Evolutionary conservation across 768 basidiomycete genomes (phyloP), one percentile per base, ranked within the genome.

Genomic region (Suillus ampliporus): DNA sequence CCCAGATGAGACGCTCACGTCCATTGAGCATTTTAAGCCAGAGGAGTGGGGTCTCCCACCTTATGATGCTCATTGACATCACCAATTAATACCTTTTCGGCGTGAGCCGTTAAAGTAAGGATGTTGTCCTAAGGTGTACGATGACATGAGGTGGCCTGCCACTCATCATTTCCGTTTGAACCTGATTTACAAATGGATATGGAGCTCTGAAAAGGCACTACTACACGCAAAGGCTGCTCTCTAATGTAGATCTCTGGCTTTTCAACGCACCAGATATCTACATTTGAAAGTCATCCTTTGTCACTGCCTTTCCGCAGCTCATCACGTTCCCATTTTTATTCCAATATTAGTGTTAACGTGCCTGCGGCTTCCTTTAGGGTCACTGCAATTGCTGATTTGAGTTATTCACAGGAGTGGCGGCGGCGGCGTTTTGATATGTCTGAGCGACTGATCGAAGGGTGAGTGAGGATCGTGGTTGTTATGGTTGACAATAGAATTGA

Each of bases 31-130:
- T 6, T 95, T 96, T 66, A 78, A 79, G n/a, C 92, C 93, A 1
- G 89, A 92, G 65, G 79, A 89, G 46, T 95, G 92, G 91, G 94
- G 92, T 3, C 78, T 95, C 34, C 93, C 93, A 21, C 83, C 90
- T 13, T 94, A 89, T 69, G 53, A 56, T 3, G 5, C 37, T 38
- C 15, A 38, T 17, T 54, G 53, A 38, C 23, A 11, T 23, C 9
- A 15, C 35, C 21, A n/a, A 14, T 52, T 13, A 15, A 23, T 48
- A 17, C 8, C 26, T 28, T 17, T 28, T 50, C 26, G 26, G 48
- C 9, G 17, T 11, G 26, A 19, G 26, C 9, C 26, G 26, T 50
- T 50, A 50, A 17, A 28, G 28, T 50, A 28, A 5, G 17, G 19
- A 31, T 31, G 17, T 11, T 48, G 17, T 26, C 47, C 15, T 14